Evolutionary conservation across 176 grass and related monocot genomes (phyloP), one percentile per base, ranked within the genome.

Genomic region (Carex kokanica): DNA sequence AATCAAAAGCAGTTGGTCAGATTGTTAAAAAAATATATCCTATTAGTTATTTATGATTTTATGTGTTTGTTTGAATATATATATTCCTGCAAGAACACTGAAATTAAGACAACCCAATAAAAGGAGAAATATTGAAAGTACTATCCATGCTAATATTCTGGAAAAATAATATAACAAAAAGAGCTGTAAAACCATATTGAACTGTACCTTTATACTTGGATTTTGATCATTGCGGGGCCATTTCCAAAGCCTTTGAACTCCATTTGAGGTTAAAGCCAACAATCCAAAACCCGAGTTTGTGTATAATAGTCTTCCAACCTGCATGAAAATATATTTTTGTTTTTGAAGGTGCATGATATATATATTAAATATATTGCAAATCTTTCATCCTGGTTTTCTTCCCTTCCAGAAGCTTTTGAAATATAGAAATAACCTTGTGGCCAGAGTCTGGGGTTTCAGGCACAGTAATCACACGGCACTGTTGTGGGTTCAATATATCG

Each of bases 221-320:
- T 98, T 95, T 81, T 93, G 92, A 6, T 98, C 92, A 23, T 64
- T 95, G 17, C 87, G 90, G 81, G 29, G 57, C 95, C 95, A 98
- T 84, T 95, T 95, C 95, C 95, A 98, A 23, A 95, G 77, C 82
- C 92, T 94, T 68, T 95, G 95, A 88, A 95, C 83, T 64, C 87
- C 95, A 83, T 95, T 98, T 59, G 92, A 98, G n/a, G 89, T 88
- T 60, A 98, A 83, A 60, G 95, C 95, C 83, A 98, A 89, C 79
- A 98, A 91, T 25, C 95, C 89, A 74, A 86, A 83, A 82, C 95
- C 95, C 20, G 91, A 91, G 85, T 98, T 98, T 84, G 95, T 98
- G 80, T 95, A 98, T 36, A 98, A 67, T 77, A 98, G 91, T 88
- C 95, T 88, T 56, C 87, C 88, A 67, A 98, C 90, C 95, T 98